phyloP scores from a whole-genome alignment of 768 basidiomycete genomes.

The Mycena rebaudengoi region DNA sequence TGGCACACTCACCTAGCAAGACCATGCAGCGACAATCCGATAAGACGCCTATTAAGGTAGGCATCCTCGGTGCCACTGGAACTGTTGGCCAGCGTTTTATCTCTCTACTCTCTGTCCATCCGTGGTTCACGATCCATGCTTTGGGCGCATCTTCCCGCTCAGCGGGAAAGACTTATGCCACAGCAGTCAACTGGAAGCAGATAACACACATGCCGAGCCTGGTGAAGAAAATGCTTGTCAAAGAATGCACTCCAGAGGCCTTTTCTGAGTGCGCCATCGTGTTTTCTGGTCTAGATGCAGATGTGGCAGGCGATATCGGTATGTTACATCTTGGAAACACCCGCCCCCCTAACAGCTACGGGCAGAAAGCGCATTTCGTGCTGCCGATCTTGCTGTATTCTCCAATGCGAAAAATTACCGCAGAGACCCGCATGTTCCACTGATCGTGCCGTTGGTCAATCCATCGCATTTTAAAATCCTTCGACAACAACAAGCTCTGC shows the following conservation, averaged over 20 bases:
- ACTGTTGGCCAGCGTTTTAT: slow-evolving; percentile 98
- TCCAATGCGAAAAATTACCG: slow-evolving; percentile 98
- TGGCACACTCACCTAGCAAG: not conserved
- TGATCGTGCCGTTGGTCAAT: slow-evolving; percentile 95
- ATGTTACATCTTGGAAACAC: slow-evolving; percentile 23
- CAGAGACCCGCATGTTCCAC: slow-evolving; percentile 90
- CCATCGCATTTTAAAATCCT: slow-evolving; percentile 85
- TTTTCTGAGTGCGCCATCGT: slow-evolving; percentile 87
- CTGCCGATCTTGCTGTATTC: slow-evolving; percentile 91
- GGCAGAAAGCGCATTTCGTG: slow-evolving; percentile 84
- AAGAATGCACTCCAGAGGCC: slow-evolving; percentile 78
- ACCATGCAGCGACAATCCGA: slow-evolving; percentile 20
- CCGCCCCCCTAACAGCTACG: not conserved
- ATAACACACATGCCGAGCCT: slow-evolving; percentile 71
- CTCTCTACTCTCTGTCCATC: slow-evolving; percentile 84
- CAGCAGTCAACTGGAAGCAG: slow-evolving; percentile 91
- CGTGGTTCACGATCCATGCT: slow-evolving; percentile 87
- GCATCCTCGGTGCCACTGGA: slow-evolving; percentile 88
- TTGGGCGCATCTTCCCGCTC: slow-evolving; percentile 91
- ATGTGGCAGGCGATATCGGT: slow-evolving; percentile 97
- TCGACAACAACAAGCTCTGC: slow-evolving; percentile 78
- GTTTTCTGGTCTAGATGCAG: slow-evolving; percentile 96
- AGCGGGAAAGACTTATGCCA: slow-evolving; percentile 81
- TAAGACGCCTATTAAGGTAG: slow-evolving; percentile 52
- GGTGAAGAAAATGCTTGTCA: slow-evolving; percentile 71